Conservation (phyloP, 805 yeast genomes). For the Hagleromyces aurorensis region DNA sequence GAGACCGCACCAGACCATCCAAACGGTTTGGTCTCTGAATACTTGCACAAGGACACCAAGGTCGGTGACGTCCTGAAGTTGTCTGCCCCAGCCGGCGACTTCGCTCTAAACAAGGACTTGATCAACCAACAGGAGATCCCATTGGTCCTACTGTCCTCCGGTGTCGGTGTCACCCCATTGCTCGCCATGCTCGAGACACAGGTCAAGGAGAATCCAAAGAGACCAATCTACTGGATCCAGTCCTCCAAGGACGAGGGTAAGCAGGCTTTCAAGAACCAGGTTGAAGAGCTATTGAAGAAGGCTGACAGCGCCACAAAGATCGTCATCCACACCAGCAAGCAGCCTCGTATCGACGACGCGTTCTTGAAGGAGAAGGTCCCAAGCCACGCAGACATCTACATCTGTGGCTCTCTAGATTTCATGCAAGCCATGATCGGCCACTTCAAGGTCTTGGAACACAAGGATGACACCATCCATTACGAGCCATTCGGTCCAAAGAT, state of each 20-base stretch:
- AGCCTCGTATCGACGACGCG: slow-evolving; percentile 20
- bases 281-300: slow-evolving; percentile 16
- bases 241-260: slow-evolving; percentile 18
- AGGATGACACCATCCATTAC: slow-evolving; percentile 25
- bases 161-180: slow-evolving; percentile 63
- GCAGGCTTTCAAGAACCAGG: slow-evolving; percentile 23
- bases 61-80: slow-evolving; percentile 43
- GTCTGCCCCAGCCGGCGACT: slow-evolving; percentile 54
- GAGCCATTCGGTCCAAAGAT: slow-evolving; percentile 32
- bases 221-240: slow-evolving; percentile 30
- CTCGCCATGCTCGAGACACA: slow-evolving; percentile 42
- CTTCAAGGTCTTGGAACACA: slow-evolving; percentile 16
- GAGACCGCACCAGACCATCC: slow-evolving; percentile 26
- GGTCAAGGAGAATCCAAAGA: slow-evolving; percentile 18
- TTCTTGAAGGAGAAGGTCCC: slow-evolving; percentile 22
- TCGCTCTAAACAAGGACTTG: slow-evolving; percentile 29
- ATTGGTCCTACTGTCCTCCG: slow-evolving; percentile 45
- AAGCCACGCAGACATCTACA: slow-evolving; percentile 24
- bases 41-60: slow-evolving; percentile 39
- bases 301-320: slow-evolving; percentile 10
- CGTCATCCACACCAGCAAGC: slow-evolving; percentile 17
- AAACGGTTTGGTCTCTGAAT: slow-evolving; percentile 44
- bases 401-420: slow-evolving; percentile 28
- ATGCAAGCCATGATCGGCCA: slow-evolving; percentile 23
- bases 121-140: slow-evolving; percentile 29